Evolutionary conservation across 208 protist genomes (phyloP).

Genomic region (Trypanosoma caninum): DNA sequence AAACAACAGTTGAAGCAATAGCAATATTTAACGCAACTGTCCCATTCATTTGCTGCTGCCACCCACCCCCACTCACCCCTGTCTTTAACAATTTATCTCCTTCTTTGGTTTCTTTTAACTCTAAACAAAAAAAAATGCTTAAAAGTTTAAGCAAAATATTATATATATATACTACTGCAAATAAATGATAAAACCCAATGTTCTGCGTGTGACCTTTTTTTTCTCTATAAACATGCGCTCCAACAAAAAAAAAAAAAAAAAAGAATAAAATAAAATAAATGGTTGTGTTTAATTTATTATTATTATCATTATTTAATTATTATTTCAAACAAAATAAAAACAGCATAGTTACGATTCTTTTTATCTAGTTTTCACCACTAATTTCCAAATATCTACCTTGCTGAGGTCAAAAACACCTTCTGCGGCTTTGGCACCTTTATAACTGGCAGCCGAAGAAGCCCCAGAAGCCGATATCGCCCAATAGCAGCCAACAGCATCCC

Average conservation of each 20-base stretch:
- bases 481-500: slow-evolving; percentile 28
- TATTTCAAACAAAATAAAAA: neutral
- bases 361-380: slow-evolving; percentile 1
- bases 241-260: slow-evolving; percentile 9
- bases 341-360: neutral
- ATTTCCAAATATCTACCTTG: neutral
- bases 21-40: slow-evolving; percentile 40
- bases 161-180: neutral
- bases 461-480: slow-evolving; percentile 34
- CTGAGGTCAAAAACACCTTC: slow-evolving; percentile 31
- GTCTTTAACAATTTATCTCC: neutral
- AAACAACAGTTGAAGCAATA: slow-evolving; percentile 42
- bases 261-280: slow-evolving; percentile 3
- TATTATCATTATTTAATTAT: neutral
- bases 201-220: too few species aligned
- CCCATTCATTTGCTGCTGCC: too few species aligned
- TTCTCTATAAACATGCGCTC: neutral
- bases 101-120: neutral
- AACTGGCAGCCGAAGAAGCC: slow-evolving; percentile 28
- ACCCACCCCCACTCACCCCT: neutral
- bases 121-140: slow-evolving; percentile 10
- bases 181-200: too few species aligned
- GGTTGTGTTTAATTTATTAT: too few species aligned
- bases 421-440: slow-evolving; percentile 44
- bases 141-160: neutral